phyloP scores from a whole-genome alignment of 2,329 filamentous ascomycete genomes.

The Fusarium sp. region DNA sequence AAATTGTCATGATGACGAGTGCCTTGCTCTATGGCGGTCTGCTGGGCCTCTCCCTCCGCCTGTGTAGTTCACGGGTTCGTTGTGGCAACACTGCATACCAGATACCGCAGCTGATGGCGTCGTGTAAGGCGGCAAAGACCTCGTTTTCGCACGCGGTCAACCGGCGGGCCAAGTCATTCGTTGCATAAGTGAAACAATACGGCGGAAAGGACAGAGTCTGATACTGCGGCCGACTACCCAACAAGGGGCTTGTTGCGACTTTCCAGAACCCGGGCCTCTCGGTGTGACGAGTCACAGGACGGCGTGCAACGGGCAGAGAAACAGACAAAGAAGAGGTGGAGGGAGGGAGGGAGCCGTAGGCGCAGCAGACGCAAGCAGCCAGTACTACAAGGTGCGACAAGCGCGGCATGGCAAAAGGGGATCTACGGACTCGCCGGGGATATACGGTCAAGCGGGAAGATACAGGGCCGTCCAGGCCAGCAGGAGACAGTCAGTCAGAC shows the following conservation, averaged over 20 bases:
- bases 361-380: conserved; percentile 21
- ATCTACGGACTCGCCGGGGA: conserved; percentile 6
- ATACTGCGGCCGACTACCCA: conserved; percentile 32
- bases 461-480: background rate
- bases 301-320: conserved; percentile 15
- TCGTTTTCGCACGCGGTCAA: conserved; percentile 38
- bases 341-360: background rate
- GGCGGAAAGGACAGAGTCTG: background rate
- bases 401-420: conserved; percentile 16
- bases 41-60: background rate
- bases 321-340: background rate
- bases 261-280: conserved; percentile 30
- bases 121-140: conserved; percentile 36
- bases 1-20: background rate
- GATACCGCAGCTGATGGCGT: conserved; percentile 41
- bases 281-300: conserved; percentile 24
- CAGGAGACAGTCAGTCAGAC: background rate
- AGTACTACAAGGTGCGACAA: conserved; percentile 22
- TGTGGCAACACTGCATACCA: conserved; percentile 24
- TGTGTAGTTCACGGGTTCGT: conserved; percentile 4
- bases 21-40: background rate
- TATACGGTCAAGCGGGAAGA: conserved; percentile 17
- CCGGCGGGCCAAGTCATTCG: conserved; percentile 24
- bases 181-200: conserved; percentile 25
- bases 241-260: conserved; percentile 42